Evolutionary conservation across 306 rosid genomes (phyloP).

Genomic region (Prunus armeniaca): DNA sequence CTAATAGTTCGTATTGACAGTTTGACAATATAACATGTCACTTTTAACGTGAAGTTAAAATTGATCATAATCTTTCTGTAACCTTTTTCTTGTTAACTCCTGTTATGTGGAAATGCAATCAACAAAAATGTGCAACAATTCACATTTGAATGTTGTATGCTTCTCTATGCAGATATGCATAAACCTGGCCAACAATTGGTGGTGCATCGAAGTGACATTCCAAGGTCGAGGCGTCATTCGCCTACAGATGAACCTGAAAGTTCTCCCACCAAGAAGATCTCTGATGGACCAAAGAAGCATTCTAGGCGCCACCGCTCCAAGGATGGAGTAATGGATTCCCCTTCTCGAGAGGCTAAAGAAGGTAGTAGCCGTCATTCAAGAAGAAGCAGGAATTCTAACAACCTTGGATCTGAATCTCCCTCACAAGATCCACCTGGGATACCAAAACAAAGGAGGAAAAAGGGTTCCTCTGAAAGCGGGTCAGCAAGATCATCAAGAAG

Average conservation of each 20-base stretch:
- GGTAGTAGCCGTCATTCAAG: constrained; percentile 45
- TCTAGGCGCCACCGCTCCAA: constrained; percentile 47
- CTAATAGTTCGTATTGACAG: not conserved
- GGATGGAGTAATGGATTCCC: constrained; percentile 39
- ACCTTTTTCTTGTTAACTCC: too few species aligned
- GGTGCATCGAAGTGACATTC: constrained; percentile 10
- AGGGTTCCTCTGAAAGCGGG: constrained; percentile 48
- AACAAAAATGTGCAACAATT: not conserved
- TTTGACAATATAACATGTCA: not conserved
- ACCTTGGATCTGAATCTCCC: constrained; percentile 28
- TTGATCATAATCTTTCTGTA: not conserved
- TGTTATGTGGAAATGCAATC: not conserved
- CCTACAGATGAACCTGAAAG: constrained; percentile 7
- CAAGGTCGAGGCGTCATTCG: constrained; percentile 40
- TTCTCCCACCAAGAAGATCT: constrained; percentile 30
- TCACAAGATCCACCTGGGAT: constrained; percentile 32
- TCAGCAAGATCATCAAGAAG: constrained; percentile 34
- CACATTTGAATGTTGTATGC: too few species aligned
- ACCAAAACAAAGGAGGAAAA: constrained; percentile 58
- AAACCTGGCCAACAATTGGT: constrained; percentile 16
- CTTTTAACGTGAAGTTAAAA: not conserved
- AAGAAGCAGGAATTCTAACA: constrained; percentile 29
- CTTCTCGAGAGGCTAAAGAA: constrained; percentile 29
- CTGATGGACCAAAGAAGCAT: constrained; percentile 41
- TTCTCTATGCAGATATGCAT: not conserved